Evolutionary conservation across 139 green algal species (phyloP).

Genomic region (Limnomonas spitsbergensis): DNA sequence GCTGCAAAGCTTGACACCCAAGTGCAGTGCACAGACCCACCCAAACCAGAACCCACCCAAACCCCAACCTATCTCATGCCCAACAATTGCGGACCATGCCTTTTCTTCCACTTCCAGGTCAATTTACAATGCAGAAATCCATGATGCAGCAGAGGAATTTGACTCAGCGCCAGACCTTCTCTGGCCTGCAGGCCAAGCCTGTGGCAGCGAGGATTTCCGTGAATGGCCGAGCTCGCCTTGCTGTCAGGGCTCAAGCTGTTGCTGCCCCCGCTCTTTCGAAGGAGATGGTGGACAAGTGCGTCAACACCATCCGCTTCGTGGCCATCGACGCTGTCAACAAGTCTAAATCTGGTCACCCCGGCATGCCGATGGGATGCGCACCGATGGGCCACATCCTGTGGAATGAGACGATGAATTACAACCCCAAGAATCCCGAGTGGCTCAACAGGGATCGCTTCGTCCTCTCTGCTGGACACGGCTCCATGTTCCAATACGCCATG

Average conservation of each 20-base stretch:
- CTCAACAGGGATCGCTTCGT: slow-evolving; percentile 98
- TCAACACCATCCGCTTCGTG: slow-evolving; percentile 89
- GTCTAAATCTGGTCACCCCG: slow-evolving; percentile 93
- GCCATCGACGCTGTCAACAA: slow-evolving; percentile 77
- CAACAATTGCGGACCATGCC: no score
- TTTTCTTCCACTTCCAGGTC: no score
- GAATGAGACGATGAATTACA: slow-evolving; percentile 91
- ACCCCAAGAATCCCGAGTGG: slow-evolving; percentile 92
- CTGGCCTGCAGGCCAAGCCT: no score
- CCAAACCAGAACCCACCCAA: no score
- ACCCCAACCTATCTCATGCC: no score
- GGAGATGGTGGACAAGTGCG: slow-evolving; percentile 52
- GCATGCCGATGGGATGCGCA: slow-evolving; percentile 94
- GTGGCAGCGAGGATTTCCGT: no score
- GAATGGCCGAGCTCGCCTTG: neutral
- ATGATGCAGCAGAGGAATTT: no score
- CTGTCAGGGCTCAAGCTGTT: slow-evolving; percentile 14
- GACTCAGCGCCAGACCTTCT: no score
- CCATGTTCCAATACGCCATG: slow-evolving; percentile 98
- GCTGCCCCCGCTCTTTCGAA: slow-evolving; percentile 17
- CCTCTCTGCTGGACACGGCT: slow-evolving; percentile 96
- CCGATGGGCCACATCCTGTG: slow-evolving; percentile 95
- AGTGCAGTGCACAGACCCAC: no score
- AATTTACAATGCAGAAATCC: slow-evolving; percentile 6
- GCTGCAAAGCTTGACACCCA: no score